Percentiles rank a stretch among this genome's conserved stretches.
Evolutionary conservation across 1,284 basidiomycete species (phyloP).

Genomic region (Papiliotrema fonsecae): DNA sequence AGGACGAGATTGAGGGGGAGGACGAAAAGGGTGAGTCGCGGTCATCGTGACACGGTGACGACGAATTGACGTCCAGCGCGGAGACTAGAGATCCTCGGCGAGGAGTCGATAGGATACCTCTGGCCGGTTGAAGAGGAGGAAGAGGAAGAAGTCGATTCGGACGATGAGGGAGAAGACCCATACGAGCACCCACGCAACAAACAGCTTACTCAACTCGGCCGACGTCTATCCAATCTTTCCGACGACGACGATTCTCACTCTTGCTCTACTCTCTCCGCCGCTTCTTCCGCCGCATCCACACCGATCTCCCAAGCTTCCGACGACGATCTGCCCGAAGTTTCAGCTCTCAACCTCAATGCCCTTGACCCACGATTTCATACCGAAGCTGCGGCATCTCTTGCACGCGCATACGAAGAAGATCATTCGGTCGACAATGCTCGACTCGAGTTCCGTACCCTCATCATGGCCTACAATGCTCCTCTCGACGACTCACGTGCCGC

Average conservation of each 20-base stretch:
- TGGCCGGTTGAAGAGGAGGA: slow-evolving; percentile 49
- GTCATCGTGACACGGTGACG: neutral
- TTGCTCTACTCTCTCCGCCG: slow-evolving; percentile 44
- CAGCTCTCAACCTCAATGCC: slow-evolving; percentile 21
- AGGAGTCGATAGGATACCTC: slow-evolving; percentile 41
- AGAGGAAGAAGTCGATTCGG: slow-evolving; percentile 38
- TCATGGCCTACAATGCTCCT: slow-evolving; percentile 47
- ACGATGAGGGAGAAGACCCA: slow-evolving; percentile 43
- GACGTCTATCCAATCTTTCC: slow-evolving; percentile 36
- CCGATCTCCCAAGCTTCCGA: slow-evolving; percentile 21
- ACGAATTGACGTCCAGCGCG: slow-evolving; percentile 11
- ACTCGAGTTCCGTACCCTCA: slow-evolving; percentile 44
- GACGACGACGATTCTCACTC: slow-evolving; percentile 20
- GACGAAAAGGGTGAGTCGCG: slow-evolving; percentile 30
- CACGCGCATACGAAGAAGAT: slow-evolving; percentile 44
- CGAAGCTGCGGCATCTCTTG: slow-evolving; percentile 40
- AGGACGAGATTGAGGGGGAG: slow-evolving; percentile 51
- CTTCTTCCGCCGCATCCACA: slow-evolving; percentile 36
- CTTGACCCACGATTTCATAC: slow-evolving; percentile 36
- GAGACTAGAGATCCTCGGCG: slow-evolving; percentile 30
- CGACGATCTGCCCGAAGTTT: slow-evolving; percentile 22
- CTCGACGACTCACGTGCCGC: slow-evolving; percentile 43
- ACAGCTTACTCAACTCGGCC: slow-evolving; percentile 42
- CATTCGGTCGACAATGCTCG: slow-evolving; percentile 43
- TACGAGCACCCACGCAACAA: slow-evolving; percentile 48